Percentiles rank a stretch among this genome's conserved stretches.
phyloP scores from a whole-genome alignment of 768 basidiomycete species.

The Sporobolomyces pararoseus region DNA sequence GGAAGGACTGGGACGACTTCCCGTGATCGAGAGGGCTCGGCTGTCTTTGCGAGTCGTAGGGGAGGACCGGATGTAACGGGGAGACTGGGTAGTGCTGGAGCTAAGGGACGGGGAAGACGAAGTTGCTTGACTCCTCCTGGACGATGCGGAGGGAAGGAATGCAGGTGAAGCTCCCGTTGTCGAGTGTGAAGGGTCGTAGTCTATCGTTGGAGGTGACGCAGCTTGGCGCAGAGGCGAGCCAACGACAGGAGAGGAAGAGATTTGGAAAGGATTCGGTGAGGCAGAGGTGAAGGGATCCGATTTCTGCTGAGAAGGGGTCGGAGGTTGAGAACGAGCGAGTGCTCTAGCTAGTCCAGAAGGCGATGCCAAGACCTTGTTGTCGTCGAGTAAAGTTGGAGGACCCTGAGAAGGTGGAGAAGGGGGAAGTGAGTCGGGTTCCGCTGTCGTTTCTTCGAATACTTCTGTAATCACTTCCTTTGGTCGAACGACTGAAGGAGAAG shows the following conservation, averaged over 20 bases:
- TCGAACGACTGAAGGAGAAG: not conserved
- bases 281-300: conserved; percentile 25
- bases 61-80: conserved; percentile 20
- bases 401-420: conserved; percentile 11
- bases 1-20: not conserved
- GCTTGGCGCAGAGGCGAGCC: not conserved
- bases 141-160: conserved; percentile 29
- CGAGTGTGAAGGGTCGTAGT: conserved; percentile 31
- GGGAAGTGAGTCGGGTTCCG: conserved; percentile 1
- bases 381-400: not conserved
- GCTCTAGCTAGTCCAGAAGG: conserved; percentile 25
- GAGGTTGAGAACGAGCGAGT: conserved; percentile 23
- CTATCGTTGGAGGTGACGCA: conserved; percentile 17
- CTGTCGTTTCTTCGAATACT: conserved; percentile 24
- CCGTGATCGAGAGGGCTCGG: not conserved
- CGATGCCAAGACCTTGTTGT: not conserved
- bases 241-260: not conserved
- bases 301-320: not conserved
- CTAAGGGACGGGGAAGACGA: not conserved
- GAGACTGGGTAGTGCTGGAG: not conserved
- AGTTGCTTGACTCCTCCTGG: not conserved
- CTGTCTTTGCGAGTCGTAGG: not conserved
- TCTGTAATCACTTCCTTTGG: conserved; percentile 31
- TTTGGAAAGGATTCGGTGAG: conserved; percentile 13
- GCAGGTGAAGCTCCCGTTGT: conserved; percentile 26